These are phyloP conservation scores for Neocucurbitaria cava DNA, from an alignment of 2,329 filamentous ascomycete species.

Conservation along the genomic window DNA sequence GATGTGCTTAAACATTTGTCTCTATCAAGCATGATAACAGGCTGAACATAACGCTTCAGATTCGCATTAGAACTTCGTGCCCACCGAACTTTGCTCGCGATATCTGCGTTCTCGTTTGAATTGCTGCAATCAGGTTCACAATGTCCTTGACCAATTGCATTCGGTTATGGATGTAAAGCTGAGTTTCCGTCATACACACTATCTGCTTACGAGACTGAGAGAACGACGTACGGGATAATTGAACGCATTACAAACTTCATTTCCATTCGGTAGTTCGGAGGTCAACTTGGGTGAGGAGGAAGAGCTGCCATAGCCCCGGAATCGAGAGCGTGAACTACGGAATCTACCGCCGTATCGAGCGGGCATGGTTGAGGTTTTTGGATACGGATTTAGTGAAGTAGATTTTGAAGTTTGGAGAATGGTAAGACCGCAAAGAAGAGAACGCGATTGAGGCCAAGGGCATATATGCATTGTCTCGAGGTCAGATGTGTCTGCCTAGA, in stretches of 20 bases:
- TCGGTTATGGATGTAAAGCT: neutral
- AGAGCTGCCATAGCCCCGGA: too few relatives aligned
- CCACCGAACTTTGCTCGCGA: neutral
- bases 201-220: neutral
- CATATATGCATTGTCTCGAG: neutral
- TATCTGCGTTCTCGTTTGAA: neutral
- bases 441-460: neutral
- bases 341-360: neutral
- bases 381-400: neutral
- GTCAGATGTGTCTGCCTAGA: neutral
- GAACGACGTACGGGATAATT: neutral
- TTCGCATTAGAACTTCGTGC: neutral
- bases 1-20: neutral
- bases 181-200: neutral
- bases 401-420: neutral
- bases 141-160: neutral
- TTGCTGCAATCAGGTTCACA: too few relatives aligned
- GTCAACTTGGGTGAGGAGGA: neutral
- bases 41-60: neutral
- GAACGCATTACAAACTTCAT: neutral
- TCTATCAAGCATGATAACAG: neutral
- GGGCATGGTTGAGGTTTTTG: neutral
- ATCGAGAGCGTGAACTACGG: too few relatives aligned
- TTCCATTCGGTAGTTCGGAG: neutral
- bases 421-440: neutral